Conservation (phyloP, 2,329 filamentous ascomycete genomes). For the Rhynchosporium graminicola region DNA sequence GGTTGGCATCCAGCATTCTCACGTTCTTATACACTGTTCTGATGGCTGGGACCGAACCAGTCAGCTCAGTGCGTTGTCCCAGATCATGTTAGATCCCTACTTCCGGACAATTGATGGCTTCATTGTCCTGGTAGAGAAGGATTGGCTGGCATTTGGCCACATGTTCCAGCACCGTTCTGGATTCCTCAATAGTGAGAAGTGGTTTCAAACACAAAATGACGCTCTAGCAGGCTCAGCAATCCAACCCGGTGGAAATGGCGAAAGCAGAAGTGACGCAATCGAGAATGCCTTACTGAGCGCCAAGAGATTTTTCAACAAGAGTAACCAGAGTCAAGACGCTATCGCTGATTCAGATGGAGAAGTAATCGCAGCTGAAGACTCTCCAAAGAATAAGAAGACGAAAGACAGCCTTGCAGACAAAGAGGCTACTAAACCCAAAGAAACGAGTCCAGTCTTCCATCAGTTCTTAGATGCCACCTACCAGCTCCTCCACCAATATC, state of each 20-base stretch:
- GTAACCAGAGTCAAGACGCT: slow-evolving; percentile 64
- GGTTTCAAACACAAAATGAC: slow-evolving; percentile 89
- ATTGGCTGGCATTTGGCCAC: slow-evolving; percentile 96
- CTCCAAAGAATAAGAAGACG: slow-evolving; percentile 43
- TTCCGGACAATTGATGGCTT: slow-evolving; percentile 94
- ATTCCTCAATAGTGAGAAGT: slow-evolving; percentile 85
- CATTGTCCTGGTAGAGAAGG: slow-evolving; percentile 91
- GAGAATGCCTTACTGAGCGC: slow-evolving; percentile 84
- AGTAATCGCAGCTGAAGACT: slow-evolving; percentile 34
- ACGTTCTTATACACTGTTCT: slow-evolving; percentile 95
- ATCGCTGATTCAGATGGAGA: slow-evolving; percentile 57
- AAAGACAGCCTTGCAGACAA: slow-evolving; percentile 51
- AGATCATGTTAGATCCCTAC: slow-evolving; percentile 93
- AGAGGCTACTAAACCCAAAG: slow-evolving; percentile 78
- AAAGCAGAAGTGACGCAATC: slow-evolving; percentile 65
- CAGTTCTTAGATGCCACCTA: slow-evolving; percentile 96
- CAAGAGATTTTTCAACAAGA: slow-evolving; percentile 87
- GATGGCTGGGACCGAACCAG: slow-evolving; percentile 98
- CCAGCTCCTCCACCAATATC: slow-evolving; percentile 82
- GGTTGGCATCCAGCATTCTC: slow-evolving; percentile 88
- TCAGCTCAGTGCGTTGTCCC: slow-evolving; percentile 86
- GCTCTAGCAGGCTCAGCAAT: slow-evolving; percentile 64
- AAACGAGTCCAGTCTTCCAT: slow-evolving; percentile 95
- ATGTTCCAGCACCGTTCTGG: slow-evolving; percentile 96
- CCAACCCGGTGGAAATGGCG: slow-evolving; percentile 57